A percentile compares a stretch with the other conserved stretches of the same genome.
phyloP scores from a whole-genome alignment of 441 rosid genomes.

The Croton setiger region DNA sequence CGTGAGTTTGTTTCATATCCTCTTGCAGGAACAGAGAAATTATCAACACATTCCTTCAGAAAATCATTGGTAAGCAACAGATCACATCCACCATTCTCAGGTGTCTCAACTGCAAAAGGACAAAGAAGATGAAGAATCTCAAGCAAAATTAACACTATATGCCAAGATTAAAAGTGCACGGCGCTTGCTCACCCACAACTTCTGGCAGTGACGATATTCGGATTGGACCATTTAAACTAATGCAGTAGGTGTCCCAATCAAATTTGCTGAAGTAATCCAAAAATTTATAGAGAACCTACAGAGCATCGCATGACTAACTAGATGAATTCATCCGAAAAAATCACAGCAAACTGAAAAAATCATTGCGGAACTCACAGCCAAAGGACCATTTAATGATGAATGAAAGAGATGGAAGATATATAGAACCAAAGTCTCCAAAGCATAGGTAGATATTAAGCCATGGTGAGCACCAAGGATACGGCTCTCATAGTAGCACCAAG shows the following conservation, averaged over 20 bases:
- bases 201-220: conserved; percentile 66
- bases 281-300: conserved; percentile 73
- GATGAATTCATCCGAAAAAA: not conserved
- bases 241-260: conserved; percentile 89
- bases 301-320: conserved; percentile 11
- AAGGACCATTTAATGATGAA: conserved; percentile 70
- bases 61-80: conserved; percentile 61
- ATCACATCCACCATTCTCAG: conserved; percentile 56
- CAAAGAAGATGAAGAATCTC: not conserved
- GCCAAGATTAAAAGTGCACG: not conserved
- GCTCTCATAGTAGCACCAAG: conserved; percentile 97
- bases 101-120: conserved; percentile 53
- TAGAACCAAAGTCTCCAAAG: conserved; percentile 82
- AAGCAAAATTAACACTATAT: conserved; percentile 13
- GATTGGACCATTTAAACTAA: conserved; percentile 80
- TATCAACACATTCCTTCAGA: conserved; percentile 55
- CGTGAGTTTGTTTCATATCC: conserved; percentile 61
- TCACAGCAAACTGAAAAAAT: not conserved
- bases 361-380: conserved; percentile 52
- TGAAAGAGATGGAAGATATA: conserved; percentile 83
- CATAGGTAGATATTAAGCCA: conserved; percentile 88
- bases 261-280: conserved; percentile 92
- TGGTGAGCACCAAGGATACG: conserved; percentile 96
- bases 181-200: conserved; percentile 50
- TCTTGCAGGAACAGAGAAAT: conserved; percentile 58